Conservation (phyloP, 371 early-diverging fungal genomes). For the Apophysomyces variabilis region DNA sequence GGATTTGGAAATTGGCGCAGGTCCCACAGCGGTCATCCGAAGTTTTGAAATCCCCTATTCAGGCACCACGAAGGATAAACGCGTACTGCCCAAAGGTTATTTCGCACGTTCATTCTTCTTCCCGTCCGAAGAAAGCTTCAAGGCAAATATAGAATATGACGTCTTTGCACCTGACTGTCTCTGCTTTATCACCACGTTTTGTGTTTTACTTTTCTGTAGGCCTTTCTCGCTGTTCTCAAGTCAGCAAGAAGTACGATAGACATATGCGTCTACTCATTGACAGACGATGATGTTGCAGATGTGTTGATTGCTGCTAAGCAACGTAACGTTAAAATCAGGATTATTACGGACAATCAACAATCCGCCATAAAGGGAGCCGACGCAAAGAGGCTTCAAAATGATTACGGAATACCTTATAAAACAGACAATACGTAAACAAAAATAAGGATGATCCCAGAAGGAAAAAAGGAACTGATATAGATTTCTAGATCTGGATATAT, state of each 20-base stretch:
- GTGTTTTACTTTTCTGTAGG: conserved; percentile 26
- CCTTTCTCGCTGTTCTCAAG: conserved; percentile 55
- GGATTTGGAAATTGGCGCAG: conserved; percentile 31
- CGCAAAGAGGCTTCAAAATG: conserved; percentile 52
- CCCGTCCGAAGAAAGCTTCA: conserved; percentile 68
- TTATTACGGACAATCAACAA: conserved; percentile 71
- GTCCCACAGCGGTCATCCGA: conserved; percentile 35
- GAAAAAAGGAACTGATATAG: neutral
- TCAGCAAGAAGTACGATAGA: conserved; percentile 62
- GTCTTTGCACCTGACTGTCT: no score
- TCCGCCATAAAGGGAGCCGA: conserved; percentile 63
- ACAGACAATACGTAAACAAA: conserved; percentile 49
- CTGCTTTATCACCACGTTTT: neutral
- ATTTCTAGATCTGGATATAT: conserved; percentile 48
- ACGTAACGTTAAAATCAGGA: conserved; percentile 55
- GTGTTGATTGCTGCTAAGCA: conserved; percentile 61
- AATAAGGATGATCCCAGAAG: neutral
- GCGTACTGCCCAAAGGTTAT: conserved; percentile 32
- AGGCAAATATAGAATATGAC: conserved; percentile 24
- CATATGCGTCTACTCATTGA: conserved; percentile 68
- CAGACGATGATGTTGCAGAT: conserved; percentile 69
- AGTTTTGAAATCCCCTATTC: conserved; percentile 24
- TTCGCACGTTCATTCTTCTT: conserved; percentile 62
- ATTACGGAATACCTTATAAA: conserved; percentile 59
- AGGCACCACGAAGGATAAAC: neutral